Evolutionary conservation across 352 stramenopile species (phyloP), one percentile per base, ranked within the genome.

Genomic region (Globisporangium spiculum): DNA sequence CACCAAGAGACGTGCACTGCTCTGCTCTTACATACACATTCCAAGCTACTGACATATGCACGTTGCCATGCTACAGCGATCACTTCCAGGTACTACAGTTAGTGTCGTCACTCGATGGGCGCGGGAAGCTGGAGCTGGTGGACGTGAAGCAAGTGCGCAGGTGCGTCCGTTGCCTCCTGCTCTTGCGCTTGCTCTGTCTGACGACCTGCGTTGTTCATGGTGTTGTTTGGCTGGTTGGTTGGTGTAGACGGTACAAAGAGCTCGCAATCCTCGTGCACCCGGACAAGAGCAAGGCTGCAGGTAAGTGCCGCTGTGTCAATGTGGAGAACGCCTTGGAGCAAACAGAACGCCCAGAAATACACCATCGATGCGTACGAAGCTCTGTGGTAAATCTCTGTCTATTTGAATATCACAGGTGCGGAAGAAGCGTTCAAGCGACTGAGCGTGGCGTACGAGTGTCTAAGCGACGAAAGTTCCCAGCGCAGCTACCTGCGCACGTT

Each of bases 341-440:
- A 50, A n/a, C 4, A n/a, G 16, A 16, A 50, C n/a, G 16, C 16
- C 38, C 38, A 46, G 38, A 46, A 46, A 7, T 8, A 44, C 12
- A 18, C 12, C 38, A 38, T 57, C 24, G n/a, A 26, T 55, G 48
- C 18, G 53, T 36, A 36, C 5, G 34, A 36, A 58, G 12, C 38
- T 46, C 38, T 46, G 38, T 46, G 10, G 9, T 22, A 12, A 8
- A 59, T 26, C 4, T 44, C 1, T 48, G n/a, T 14, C 3, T n/a
- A 2, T 55, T 52, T 22, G 44, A 56, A 4, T 63, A 38, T 52
- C 72, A 34, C 67, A 95, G 87, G 74, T 50, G 87, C 87, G 0
- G 87, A 89, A 38, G 79, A 84, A 12, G 85, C 85, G 4, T 95
- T 95, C 75, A 92, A 93, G 73, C 84, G 84, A 6, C 65, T 95